Percentiles rank a stretch among this genome's conserved stretches.
These are phyloP conservation scores for Acanthamoeba triangularis DNA, from an alignment of 208 protist genomes.

Conservation along the genomic window DNA sequence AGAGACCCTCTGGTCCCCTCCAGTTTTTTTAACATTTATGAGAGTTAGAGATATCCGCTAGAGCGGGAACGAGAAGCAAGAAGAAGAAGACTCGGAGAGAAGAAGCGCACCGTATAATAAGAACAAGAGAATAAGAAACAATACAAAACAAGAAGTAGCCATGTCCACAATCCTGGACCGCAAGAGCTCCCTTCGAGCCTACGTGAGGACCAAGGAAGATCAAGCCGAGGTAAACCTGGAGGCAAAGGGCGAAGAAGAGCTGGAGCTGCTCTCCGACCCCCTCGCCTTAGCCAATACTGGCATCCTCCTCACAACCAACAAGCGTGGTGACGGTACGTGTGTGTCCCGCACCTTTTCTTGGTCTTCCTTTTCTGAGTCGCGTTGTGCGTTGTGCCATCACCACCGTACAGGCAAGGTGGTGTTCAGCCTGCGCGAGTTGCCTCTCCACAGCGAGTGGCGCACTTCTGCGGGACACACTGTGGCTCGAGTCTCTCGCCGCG, in stretches of 20 bases:
- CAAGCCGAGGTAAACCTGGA: background rate
- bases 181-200: background rate
- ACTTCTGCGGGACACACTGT: slow-evolving; percentile 9
- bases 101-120: no score
- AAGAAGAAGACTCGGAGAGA: background rate
- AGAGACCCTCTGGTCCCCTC: background rate
- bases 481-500: background rate
- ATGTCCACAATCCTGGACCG: background rate
- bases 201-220: background rate
- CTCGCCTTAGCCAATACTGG: slow-evolving; percentile 22
- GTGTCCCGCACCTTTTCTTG: no score
- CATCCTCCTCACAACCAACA: background rate
- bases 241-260: slow-evolving; percentile 20
- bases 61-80: background rate
- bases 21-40: background rate
- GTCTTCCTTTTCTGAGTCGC: background rate
- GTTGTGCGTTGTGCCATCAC: background rate
- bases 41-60: background rate
- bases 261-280: background rate
- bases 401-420: slow-evolving; percentile 3
- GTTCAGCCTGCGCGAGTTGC: slow-evolving; percentile 37
- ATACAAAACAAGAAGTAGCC: background rate
- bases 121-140: background rate
- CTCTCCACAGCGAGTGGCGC: slow-evolving; percentile 56
- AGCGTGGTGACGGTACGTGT: background rate